Conservation (phyloP, 495 filamentous ascomycete species). For the Tuber indicum region DNA sequence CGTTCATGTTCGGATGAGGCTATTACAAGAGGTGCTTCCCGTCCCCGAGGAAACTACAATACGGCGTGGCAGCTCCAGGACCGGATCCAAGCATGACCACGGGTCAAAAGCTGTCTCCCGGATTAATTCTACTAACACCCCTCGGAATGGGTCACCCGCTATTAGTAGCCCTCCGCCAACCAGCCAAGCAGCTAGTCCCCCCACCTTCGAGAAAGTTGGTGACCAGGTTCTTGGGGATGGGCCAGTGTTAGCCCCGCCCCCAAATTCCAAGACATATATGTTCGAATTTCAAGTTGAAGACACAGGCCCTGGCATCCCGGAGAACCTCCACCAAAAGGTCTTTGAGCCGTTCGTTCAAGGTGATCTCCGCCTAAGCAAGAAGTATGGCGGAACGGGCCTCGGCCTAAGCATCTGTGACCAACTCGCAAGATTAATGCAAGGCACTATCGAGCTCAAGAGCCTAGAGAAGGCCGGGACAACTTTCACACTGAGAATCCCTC, state of each 20-base stretch:
- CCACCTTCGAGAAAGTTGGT: slow-evolving; percentile 21
- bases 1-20: slow-evolving; percentile 67
- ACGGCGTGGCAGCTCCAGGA: slow-evolving; percentile 45
- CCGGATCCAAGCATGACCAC: slow-evolving; percentile 47
- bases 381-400: slow-evolving; percentile 85
- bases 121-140: slow-evolving; percentile 48
- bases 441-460: slow-evolving; percentile 65
- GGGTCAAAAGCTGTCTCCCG: slow-evolving; percentile 48
- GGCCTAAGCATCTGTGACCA: slow-evolving; percentile 85
- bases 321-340: slow-evolving; percentile 65
- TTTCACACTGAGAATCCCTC: slow-evolving; percentile 76
- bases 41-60: slow-evolving; percentile 39
- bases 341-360: slow-evolving; percentile 96
- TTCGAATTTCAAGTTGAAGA: slow-evolving; percentile 89
- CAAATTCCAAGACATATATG: slow-evolving; percentile 53
- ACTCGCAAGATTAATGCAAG: slow-evolving; percentile 74
- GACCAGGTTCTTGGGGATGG: slow-evolving; percentile 22
- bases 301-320: slow-evolving; percentile 83
- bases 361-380: slow-evolving; percentile 78
- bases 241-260: slow-evolving; percentile 43
- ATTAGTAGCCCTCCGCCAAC: slow-evolving; percentile 14
- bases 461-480: slow-evolving; percentile 66
- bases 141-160: slow-evolving; percentile 32
- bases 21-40: slow-evolving; percentile 52
- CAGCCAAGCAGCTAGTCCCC: background rate